Evolutionary conservation across 2,329 filamentous ascomycete genomes (phyloP).

Genomic region (Trichoderma sp.): DNA sequence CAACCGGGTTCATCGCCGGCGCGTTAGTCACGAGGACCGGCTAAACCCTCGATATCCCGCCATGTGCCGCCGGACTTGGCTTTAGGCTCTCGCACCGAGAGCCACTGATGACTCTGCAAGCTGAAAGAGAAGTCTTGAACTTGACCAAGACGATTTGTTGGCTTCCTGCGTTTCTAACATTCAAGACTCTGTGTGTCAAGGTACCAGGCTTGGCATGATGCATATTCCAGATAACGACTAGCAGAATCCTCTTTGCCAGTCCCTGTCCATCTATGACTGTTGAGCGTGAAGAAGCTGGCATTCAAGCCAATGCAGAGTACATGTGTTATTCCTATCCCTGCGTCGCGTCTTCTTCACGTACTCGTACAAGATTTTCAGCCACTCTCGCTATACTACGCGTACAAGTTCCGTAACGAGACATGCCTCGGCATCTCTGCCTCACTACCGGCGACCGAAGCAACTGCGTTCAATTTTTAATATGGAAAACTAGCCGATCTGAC

Average conservation of each 20-base stretch:
- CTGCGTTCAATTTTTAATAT: background rate
- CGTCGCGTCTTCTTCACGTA: background rate
- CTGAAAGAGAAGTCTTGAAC: background rate
- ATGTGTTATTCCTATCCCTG: background rate
- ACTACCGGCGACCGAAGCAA: no score
- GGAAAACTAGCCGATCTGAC: background rate
- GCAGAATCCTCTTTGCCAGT: background rate
- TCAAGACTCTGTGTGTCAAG: background rate
- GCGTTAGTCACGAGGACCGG: background rate
- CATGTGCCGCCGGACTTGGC: background rate
- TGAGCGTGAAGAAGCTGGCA: background rate
- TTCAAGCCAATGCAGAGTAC: background rate
- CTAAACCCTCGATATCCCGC: background rate
- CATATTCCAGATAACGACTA: background rate
- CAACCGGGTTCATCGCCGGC: background rate
- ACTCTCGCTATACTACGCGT: background rate
- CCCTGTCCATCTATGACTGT: background rate
- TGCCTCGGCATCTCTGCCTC: constrained; percentile 7
- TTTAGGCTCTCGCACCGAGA: background rate
- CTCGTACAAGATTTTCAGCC: background rate
- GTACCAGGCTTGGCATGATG: background rate
- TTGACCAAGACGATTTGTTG: background rate
- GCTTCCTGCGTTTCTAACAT: background rate
- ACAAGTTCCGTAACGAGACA: background rate
- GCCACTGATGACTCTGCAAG: background rate